A percentile compares a stretch with the other conserved stretches of the same genome.
These are phyloP conservation scores for Hypoxylon sp. DNA, from an alignment of 2,329 filamentous ascomycete species.

Conservation along the genomic window DNA sequence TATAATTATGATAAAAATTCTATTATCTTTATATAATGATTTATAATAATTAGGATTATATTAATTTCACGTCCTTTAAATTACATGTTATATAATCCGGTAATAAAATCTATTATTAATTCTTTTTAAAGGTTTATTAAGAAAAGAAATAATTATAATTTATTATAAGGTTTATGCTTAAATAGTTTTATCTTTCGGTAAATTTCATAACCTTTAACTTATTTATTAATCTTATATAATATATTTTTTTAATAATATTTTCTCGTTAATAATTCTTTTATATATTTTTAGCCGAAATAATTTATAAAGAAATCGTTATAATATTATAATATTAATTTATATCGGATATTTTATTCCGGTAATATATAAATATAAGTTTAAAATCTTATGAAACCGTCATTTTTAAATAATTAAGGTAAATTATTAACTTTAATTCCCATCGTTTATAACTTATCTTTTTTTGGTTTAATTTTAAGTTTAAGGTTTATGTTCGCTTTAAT, in stretches of 20 bases:
- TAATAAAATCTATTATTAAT: neutral
- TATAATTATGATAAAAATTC: too few relatives aligned
- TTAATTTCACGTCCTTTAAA: neutral
- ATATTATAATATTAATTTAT: slow-evolving; percentile 1
- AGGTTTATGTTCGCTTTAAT: neutral
- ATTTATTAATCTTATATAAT: slow-evolving; percentile 1
- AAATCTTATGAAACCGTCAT: neutral
- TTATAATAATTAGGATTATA: too few relatives aligned
- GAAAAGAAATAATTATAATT: neutral
- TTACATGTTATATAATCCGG: neutral
- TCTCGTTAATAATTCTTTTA: too few relatives aligned
- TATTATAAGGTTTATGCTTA: neutral
- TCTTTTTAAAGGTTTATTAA: neutral
- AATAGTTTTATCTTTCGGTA: neutral
- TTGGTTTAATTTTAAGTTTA: neutral
- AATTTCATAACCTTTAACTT: neutral
- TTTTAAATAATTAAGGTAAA: neutral
- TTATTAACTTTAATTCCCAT: neutral
- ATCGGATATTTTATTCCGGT: neutral
- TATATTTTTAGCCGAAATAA: neutral
- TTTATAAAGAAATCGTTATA: neutral
- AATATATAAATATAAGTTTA: neutral
- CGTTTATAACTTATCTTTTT: neutral
- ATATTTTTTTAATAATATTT: slow-evolving; percentile 6
- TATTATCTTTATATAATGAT: too few relatives aligned